Evolutionary conservation across 2,329 filamentous ascomycete genomes (phyloP), one percentile per base, ranked within the genome.

Genomic region (Talaromyces amestolkiae): DNA sequence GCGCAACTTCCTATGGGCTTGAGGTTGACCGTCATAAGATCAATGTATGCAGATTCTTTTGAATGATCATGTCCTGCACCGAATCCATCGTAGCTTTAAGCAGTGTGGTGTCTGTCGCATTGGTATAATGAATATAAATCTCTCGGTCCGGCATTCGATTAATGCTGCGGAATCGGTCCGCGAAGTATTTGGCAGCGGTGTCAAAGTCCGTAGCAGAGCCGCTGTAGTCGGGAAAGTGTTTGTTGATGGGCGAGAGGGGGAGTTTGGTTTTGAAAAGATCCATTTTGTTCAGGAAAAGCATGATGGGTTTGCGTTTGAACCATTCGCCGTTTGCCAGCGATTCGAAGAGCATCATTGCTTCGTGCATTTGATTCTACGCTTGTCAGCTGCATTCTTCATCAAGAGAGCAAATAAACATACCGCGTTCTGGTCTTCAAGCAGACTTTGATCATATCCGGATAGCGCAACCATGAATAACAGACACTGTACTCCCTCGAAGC

Each of bases 351-450:
- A 93, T 93, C 72, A 94, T 82, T 2, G 91, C 91, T 78, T 94
- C 91, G 78, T 93, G 91, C 91, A 93, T 94, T 91, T 93, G 91
- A 76, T 94, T 94, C 90, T 93, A 22, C 6, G 33, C 9, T 9
- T 22, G 19, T 56, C 31, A 56, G 51, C 10, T 35, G 17, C 10
- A 19, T 35, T 22, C 51, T 31, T 17, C 22, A 31, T 31, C 24
- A 17, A 17, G 13, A n/a, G 5, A 8, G 0, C 3, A 17, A 5
- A 35, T 62, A 15, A 67, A 83, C 92, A 82, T 84, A 96, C 93
- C 69, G 93, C 93, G 76, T 96, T 95, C 79, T 96, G 93, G 77
- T 98, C 94, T 80, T 98, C 94, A 3, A 97, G 92, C 58, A 98
- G 82, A 73, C 93, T 96, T 78, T 98, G 95, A 75, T 98, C 94